phyloP scores from a whole-genome alignment of 2,329 filamentous ascomycete species.

The Endocalyx cinctus region DNA sequence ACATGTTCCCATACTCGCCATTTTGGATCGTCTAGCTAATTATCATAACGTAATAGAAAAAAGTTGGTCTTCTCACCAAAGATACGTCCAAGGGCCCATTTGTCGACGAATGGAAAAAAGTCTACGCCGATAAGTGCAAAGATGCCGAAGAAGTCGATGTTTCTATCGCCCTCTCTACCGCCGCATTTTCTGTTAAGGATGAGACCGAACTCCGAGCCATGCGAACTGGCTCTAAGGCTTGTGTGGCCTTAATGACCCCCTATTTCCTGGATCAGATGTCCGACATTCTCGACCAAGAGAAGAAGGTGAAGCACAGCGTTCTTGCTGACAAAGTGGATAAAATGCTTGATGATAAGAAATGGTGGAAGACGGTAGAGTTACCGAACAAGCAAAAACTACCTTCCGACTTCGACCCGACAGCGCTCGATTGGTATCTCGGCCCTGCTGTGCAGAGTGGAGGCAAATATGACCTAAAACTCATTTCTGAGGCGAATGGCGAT shows the following conservation, averaged over 20 bases:
- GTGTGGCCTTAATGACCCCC: constrained; percentile 88
- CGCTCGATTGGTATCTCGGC: constrained; percentile 91
- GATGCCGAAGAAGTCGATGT: constrained; percentile 88
- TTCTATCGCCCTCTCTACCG: constrained; percentile 71
- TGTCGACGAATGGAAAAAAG: constrained; percentile 91
- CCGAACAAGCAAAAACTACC: constrained; percentile 72
- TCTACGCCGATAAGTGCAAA: constrained; percentile 72
- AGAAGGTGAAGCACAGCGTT: constrained; percentile 87
- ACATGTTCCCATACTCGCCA: too few species aligned
- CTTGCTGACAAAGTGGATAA: constrained; percentile 83
- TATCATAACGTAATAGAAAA: constrained; percentile 55
- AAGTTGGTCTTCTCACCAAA: constrained; percentile 82
- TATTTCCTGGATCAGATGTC: constrained; percentile 99
- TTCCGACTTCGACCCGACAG: constrained; percentile 76
- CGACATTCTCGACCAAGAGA: constrained; percentile 88
- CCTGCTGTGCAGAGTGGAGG: constrained; percentile 93
- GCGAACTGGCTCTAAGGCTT: constrained; percentile 89
- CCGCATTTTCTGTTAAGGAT: constrained; percentile 88
- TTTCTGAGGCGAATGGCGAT: constrained; percentile 73
- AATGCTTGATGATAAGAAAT: constrained; percentile 90
- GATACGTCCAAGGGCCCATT: constrained; percentile 84
- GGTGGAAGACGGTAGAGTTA: constrained; percentile 77
- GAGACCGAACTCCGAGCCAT: constrained; percentile 91
- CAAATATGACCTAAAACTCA: constrained; percentile 85
- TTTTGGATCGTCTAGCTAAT: too few species aligned